phyloP scores from a whole-genome alignment of 345 rosid species.

The Camelina laxa region DNA sequence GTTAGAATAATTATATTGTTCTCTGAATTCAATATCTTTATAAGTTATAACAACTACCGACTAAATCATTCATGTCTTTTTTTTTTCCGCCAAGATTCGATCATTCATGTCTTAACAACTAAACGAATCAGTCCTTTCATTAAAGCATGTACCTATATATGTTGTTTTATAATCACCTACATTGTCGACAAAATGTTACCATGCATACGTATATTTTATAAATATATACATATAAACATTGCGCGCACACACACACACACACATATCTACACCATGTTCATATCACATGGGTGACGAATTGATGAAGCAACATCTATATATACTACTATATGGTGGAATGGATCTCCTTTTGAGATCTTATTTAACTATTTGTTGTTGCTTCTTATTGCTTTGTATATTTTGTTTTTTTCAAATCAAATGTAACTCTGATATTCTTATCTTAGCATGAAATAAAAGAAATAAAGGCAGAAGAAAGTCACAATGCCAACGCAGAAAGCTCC shows the following conservation, averaged over 20 bases:
- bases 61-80: conserved; percentile 24
- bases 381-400: conserved; percentile 1
- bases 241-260: too few relatives aligned
- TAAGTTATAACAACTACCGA: conserved; percentile 18
- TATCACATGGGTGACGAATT: conserved; percentile 49
- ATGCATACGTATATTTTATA: background rate
- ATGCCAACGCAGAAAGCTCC: conserved; percentile 43
- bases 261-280: background rate
- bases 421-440: conserved; percentile 34
- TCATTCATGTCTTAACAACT: conserved; percentile 34
- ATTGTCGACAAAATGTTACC: conserved; percentile 16
- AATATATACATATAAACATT: too few relatives aligned
- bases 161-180: background rate
- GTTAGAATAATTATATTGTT: background rate
- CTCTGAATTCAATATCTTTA: conserved; percentile 1
- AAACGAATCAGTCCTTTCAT: conserved; percentile 28
- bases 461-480: conserved; percentile 27
- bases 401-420: background rate
- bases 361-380: conserved; percentile 3
- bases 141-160: conserved; percentile 2
- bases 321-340: conserved; percentile 31
- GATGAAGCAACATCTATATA: conserved; percentile 27
- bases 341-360: conserved; percentile 21
- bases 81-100: too few relatives aligned
- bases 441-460: conserved; percentile 31